Evolutionary conservation across 805 yeast species (phyloP).

Genomic region (Wickerhamiella slavikovae): DNA sequence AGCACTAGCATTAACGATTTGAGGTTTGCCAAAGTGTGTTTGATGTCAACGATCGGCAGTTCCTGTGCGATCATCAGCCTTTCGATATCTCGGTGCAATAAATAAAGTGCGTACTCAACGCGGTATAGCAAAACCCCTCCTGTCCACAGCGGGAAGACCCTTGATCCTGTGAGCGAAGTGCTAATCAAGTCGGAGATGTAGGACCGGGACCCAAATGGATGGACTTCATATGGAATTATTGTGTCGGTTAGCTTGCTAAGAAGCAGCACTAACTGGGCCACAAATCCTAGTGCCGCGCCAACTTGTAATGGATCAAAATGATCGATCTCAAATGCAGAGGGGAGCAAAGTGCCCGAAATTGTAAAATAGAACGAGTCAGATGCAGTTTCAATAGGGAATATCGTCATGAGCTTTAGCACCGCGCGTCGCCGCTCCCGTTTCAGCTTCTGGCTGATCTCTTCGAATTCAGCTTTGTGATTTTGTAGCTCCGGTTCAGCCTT

Average conservation of each 20-base stretch:
- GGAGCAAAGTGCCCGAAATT: constrained; percentile 18
- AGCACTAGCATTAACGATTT: constrained; percentile 17
- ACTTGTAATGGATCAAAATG: constrained; percentile 21
- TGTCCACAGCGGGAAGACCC: constrained; percentile 30
- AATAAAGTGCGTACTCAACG: constrained; percentile 29
- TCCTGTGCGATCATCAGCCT: constrained; percentile 20
- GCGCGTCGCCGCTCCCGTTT: constrained; percentile 5
- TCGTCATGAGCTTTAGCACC: constrained; percentile 4
- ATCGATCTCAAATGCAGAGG: constrained; percentile 13
- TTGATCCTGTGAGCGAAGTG: constrained; percentile 19
- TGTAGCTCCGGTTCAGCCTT: no score
- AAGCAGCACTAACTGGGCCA: constrained; percentile 23
- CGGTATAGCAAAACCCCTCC: constrained; percentile 24
- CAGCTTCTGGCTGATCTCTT: constrained; percentile 6
- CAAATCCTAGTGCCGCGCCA: constrained; percentile 30
- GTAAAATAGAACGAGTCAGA: constrained; percentile 14
- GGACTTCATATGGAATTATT: constrained; percentile 29
- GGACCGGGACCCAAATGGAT: constrained; percentile 27
- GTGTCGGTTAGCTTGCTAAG: constrained; percentile 24
- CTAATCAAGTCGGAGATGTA: constrained; percentile 30
- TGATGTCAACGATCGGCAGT: constrained; percentile 16
- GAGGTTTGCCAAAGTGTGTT: constrained; percentile 20
- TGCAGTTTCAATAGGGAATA: constrained; percentile 17
- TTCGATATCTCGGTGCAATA: constrained; percentile 28
- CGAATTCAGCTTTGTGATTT: no score